phyloP scores from a whole-genome alignment of 2,329 filamentous ascomycete genomes.

The Colletotrichum sp. region DNA sequence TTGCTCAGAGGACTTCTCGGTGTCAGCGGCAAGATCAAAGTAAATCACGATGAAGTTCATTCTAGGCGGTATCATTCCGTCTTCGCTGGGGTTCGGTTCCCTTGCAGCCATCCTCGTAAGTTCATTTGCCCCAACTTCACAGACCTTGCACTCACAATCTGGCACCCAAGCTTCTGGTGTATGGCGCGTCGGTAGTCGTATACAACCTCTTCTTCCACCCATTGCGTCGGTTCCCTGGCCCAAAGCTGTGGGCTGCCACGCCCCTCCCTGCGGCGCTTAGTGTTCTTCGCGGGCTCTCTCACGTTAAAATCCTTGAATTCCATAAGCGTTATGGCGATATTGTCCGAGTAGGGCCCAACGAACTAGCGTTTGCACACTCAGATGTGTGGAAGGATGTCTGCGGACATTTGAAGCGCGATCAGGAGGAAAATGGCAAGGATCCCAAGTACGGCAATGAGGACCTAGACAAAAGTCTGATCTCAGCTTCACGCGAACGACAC shows the following conservation, averaged over 20 bases:
- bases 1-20: neutral
- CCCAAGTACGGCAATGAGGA: neutral
- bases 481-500: slow-evolving; percentile 19
- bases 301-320: neutral
- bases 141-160: neutral
- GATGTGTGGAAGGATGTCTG: slow-evolving; percentile 46
- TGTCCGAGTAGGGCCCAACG: slow-evolving; percentile 42
- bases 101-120: neutral
- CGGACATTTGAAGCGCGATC: slow-evolving; percentile 22
- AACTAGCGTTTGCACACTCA: slow-evolving; percentile 39
- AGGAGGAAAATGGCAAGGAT: slow-evolving; percentile 1
- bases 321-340: slow-evolving; percentile 32
- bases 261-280: neutral
- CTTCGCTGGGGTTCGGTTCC: neutral
- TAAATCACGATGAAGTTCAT: neutral
- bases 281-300: neutral
- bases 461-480: neutral
- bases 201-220: slow-evolving; percentile 39
- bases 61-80: neutral
- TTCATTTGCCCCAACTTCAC: neutral
- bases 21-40: neutral
- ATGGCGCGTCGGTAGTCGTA: neutral
- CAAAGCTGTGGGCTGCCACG: slow-evolving; percentile 5
- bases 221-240: slow-evolving; percentile 33
- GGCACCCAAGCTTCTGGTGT: neutral